Evolutionary conservation across 1,284 basidiomycete genomes (phyloP), one percentile per base, ranked within the genome.

Genomic region (Pseudozyma sp.): DNA sequence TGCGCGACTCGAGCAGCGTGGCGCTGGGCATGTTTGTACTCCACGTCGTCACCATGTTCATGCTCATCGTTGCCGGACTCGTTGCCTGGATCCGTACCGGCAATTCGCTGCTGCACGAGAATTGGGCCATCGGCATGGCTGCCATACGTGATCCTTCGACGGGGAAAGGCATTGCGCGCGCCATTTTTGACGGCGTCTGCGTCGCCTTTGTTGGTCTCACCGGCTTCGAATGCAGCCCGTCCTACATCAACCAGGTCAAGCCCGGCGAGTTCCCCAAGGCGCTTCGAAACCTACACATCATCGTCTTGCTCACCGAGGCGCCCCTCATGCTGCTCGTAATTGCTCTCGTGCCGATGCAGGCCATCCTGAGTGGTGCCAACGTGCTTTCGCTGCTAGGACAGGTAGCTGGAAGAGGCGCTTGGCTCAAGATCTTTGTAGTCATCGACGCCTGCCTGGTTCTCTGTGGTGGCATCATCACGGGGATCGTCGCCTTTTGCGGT

Each of bases 131-230:
- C 4, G 74, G 60, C 31, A 68, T 69, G 43, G 63, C 67, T 1
- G 13, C 53, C 9, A 33, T 70, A 3, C 40, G 54, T 8, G 51
- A 63, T 4, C 42, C 68, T 1, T 46, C 51, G 0, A 56, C 65
- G 6, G 72, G 68, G 48, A 74, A 70, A 42, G 61, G 64, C 9
- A 65, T 68, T 3, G 74, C 67, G 5, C 31, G 69, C n/a, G 66
- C 62, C 34, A 51, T 79, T 40, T 79, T 78, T 52, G 75, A 78
- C 33, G 75, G 68, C 24, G 50, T 68, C 33, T 72, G 71, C 40
- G 63, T 76, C 13, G 75, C 68, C 30, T 79, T 79, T 65, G 75
- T 79, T 24, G 78, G 78, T 17, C 52, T 79, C 29, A 79, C 78
- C 10, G 78, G 78, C 6, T 55, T 79, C 58, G 78, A 79, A 52